Percentiles rank a stretch among this genome's conserved stretches.
These are phyloP conservation scores for Fusarium sp. DNA, from an alignment of 2,329 filamentous ascomycete genomes.

Conservation along the genomic window DNA sequence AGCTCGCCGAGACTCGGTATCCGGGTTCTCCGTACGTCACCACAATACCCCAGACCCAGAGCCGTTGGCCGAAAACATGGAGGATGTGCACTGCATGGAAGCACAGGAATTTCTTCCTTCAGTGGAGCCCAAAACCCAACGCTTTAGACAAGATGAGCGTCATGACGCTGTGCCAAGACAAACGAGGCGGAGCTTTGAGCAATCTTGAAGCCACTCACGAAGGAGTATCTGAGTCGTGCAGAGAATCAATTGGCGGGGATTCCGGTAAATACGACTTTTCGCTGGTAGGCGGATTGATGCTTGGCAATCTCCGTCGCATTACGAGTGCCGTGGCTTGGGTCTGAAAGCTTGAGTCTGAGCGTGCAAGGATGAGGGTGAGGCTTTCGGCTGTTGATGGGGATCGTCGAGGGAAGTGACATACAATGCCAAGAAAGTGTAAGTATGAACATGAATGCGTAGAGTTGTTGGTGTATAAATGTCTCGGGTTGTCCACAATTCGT, in stretches of 20 bases:
- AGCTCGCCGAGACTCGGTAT: conserved; percentile 13
- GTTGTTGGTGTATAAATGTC: conserved; percentile 26
- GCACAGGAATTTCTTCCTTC: conserved; percentile 10
- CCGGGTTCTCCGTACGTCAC: neutral
- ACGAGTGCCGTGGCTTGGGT: conserved; percentile 38
- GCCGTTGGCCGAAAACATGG: neutral
- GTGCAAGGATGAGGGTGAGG: conserved; percentile 12
- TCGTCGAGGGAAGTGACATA: conserved; percentile 16
- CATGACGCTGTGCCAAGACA: conserved; percentile 42
- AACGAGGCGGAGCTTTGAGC: conserved; percentile 4
- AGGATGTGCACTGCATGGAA: conserved; percentile 19
- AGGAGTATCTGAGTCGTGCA: conserved; percentile 22
- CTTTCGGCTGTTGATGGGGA: conserved; percentile 30
- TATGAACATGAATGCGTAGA: neutral
- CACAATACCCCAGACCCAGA: conserved; percentile 8
- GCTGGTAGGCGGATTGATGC: neutral
- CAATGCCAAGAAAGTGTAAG: conserved; percentile 21
- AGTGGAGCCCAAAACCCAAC: conserved; percentile 25
- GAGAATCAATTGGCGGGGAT: conserved; percentile 17
- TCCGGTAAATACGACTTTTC: neutral
- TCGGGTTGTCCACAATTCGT: neutral
- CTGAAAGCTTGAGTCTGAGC: conserved; percentile 1
- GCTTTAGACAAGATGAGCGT: neutral
- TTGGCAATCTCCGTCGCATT: conserved; percentile 29
- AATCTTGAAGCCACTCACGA: conserved; percentile 9